These are phyloP conservation scores for Paxillus ammoniavirescens DNA, from an alignment of 768 basidiomycete species.

Conservation along the genomic window DNA sequence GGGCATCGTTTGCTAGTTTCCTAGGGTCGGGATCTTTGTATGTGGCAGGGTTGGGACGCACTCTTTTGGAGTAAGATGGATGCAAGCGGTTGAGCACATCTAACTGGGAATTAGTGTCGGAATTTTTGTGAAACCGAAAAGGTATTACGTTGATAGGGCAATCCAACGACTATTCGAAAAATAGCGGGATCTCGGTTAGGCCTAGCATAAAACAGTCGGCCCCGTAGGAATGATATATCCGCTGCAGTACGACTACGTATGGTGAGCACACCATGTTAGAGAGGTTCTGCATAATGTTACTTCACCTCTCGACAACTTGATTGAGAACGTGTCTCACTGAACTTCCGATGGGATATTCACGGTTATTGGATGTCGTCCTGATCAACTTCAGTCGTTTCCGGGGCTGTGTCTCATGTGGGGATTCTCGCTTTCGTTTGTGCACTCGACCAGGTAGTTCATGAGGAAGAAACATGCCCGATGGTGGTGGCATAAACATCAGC, in stretches of 20 bases:
- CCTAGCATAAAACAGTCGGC: slow-evolving; percentile 66
- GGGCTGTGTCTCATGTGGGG: slow-evolving; percentile 13
- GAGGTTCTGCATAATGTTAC: neutral
- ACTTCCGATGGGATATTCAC: slow-evolving; percentile 3
- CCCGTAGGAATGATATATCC: slow-evolving; percentile 52
- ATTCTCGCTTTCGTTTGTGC: slow-evolving; percentile 25
- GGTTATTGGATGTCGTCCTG: neutral
- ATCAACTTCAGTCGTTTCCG: slow-evolving; percentile 28
- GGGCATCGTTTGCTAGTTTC: slow-evolving; percentile 47
- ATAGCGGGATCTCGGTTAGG: slow-evolving; percentile 52
- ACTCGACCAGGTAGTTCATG: neutral
- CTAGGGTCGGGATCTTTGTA: slow-evolving; percentile 47
- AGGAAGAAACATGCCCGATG: slow-evolving; percentile 13
- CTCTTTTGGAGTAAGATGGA: slow-evolving; percentile 40
- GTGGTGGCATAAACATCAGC: slow-evolving; percentile 45
- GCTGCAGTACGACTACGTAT: slow-evolving; percentile 42
- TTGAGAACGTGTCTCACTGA: slow-evolving; percentile 3
- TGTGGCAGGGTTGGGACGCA: slow-evolving; percentile 22
- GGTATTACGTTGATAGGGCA: slow-evolving; percentile 64
- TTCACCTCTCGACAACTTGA: slow-evolving; percentile 23
- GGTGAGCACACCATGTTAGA: slow-evolving; percentile 1
- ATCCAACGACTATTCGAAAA: slow-evolving; percentile 53
- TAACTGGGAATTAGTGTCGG: slow-evolving; percentile 25
- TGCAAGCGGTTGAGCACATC: slow-evolving; percentile 66
- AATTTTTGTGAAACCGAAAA: neutral